Conservation (phyloP, 2,329 filamentous ascomycete genomes). For the Fusarium sp. region DNA sequence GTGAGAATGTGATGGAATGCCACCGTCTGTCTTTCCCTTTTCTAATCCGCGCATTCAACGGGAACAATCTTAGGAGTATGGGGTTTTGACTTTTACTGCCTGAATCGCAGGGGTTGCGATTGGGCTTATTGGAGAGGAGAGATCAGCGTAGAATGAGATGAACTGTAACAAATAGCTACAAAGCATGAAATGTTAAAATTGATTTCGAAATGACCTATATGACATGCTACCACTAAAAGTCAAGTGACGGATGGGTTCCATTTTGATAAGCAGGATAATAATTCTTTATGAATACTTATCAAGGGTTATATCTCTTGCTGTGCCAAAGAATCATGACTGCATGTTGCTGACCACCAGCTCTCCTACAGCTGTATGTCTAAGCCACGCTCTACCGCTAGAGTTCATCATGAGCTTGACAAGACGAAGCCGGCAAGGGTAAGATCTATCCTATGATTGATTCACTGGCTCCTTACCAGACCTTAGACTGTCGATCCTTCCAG, state of each 20-base stretch:
- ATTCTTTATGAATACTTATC: neutral
- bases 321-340: neutral
- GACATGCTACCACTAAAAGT: neutral
- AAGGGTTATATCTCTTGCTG: neutral
- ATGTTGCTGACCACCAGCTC: neutral
- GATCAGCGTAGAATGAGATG: conserved; percentile 24
- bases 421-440: neutral
- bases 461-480: neutral
- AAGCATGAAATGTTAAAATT: conserved; percentile 37
- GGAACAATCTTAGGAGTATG: conserved; percentile 41
- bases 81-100: conserved; percentile 41
- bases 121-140: conserved; percentile 19
- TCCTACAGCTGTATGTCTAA: neutral
- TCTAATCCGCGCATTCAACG: conserved; percentile 27
- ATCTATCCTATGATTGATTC: too few relatives aligned
- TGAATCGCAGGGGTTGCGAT: conserved; percentile 24
- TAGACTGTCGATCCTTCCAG: neutral
- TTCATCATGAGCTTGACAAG: neutral
- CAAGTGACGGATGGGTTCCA: neutral
- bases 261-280: neutral
- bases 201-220: neutral
- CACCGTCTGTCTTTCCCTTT: conserved; percentile 21
- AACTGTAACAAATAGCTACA: conserved; percentile 37
- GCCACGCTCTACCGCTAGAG: neutral
- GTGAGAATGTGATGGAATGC: conserved; percentile 26